Evolutionary conservation across 805 yeast species (phyloP), one percentile per base, ranked within the genome.

Genomic region (Yamadazyma scolyti): DNA sequence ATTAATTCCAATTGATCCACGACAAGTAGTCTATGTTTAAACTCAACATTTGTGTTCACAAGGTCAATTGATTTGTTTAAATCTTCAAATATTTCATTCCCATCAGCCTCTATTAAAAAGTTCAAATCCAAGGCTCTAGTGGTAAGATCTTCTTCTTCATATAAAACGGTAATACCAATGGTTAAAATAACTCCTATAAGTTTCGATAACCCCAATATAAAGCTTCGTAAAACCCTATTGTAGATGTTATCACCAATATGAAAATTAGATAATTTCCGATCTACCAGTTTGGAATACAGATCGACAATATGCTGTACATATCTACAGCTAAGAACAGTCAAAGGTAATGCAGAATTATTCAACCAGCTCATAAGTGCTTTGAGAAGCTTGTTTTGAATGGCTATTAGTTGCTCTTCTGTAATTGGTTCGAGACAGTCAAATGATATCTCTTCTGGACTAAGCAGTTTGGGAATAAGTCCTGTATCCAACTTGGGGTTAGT

Each of bases 121-220:
- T 42, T 46, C 68, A 65, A 44, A 22, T 76, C 78, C 78, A 80
- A 75, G 9, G 68, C 65, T 43, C 80, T 74, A 1, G 82, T 73
- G 34, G 78, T 77, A 19, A 83, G 57, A 54, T 84, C 94, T 48
- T 83, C 93, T 46, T 81, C 93, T 47, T 82, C 87, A 40, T 73
- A 75, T 8, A 82, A 59, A 6, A 77, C 80, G n/a, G 79, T 79
- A 30, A 59, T 59, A 2, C 79, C 77, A 21, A 79, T 57, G 6
- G 55, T 52, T 3, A 71, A 37, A 10, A 66, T 57, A 9, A 70
- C 58, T 13, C 73, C 73, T 12, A 79, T 72, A 52, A 73, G 71
- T 45, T 71, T 73, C 29, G 77, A 56, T 5, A 79, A 43, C 2
- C 80, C 85, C 7, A 74, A 42, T 2, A 75, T 61, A 33, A 71